Base-by-base conservation (phyloP, 176 grass and related monocot species). In the Rhynchospora breviuscula region DNA sequence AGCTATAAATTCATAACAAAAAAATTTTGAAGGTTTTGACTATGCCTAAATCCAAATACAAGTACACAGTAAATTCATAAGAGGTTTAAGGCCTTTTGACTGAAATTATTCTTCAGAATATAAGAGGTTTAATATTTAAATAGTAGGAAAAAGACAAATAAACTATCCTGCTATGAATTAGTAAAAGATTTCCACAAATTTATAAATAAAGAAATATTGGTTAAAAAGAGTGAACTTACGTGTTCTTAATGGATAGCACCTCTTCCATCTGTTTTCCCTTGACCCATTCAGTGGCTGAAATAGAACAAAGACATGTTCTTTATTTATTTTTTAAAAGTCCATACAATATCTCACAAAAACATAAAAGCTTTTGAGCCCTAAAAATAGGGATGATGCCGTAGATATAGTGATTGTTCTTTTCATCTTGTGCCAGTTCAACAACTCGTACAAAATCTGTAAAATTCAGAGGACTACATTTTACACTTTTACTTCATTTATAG, bases 241-340 rank as follows among this genome's bases (percentile, higher is more conserved):
- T 99, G 58, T 99, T 99, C 79, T 93, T 99, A 74, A 99, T 99
- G 44, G 91, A 86, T 88, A 96, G 17, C 23, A 95, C 97, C 83
- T 99, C 93, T 80, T 99, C 93, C 88, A 85, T 99, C 67, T 91
- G 91, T 63, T 93, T 96, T 83, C 97, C 93, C 85, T 99, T 99
- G 53, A 96, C 93, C 96, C 93, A 99, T 89, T 99, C 97, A 48
- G 97, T 99, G 81, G 91, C 93, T 99, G 91, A 81, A 90, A 62
- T 59, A 85, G 40, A 73, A 10, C 47, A 31, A 66, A 56, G 10
- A 10, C 31, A 61, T 10, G 31, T 80, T 63, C 45, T 4, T 15
- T 21, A 17, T 80, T 63, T 31, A 29, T 22, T 31, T 8, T 76
- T 54, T 14, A 29, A 56, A 77, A 46, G 15, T 1, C 26, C 0